Base-by-base conservation (phyloP, 495 filamentous ascomycete species). In the Penicillium cosmopolitanum region DNA sequence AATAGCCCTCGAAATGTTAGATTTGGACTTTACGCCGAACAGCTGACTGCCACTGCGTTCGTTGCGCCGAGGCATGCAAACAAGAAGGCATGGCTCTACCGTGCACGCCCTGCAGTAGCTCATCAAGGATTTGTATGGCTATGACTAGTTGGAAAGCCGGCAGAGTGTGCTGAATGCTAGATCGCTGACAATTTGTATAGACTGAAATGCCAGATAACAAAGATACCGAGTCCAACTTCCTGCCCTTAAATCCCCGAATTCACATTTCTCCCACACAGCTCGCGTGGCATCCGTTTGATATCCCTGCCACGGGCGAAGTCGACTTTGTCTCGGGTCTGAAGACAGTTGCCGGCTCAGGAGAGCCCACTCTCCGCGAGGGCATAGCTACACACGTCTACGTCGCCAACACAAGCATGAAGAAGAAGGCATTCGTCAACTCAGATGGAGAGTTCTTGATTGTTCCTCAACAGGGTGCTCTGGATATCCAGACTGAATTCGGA, bases 191-290 rank as follows among this genome's bases (percentile, higher is more conserved):
- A 33, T 31, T 1, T 33, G 8, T 2, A 50, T 47, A 77, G 83
- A 83, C 74, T 38, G 77, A 73, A 53, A 73, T 71, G 51, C 77
- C 73, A 57, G 82, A 80, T 57, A 82, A 82, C 65, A 56, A 65
- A 57, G 70, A 74, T 43, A 76, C 73, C 33, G 73, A 81, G 69
- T 75, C 71, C 21, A 77, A 72, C 62, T 83, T 83, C 60, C 61
- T 80, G 2, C 78, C 78, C 0, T 55, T 80, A 21, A 78, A 80
- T 59, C 76, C 77, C 7, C 81, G 78, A 57, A 79, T 90, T 21
- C 85, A 88, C 60, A 82, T 90, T 66, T 87, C 90, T 8, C 79
- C 79, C 33, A 80, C 78, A 1, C 77, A 80, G 58, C 70, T 80
- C 3, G 79, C 78, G 38, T 82, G 79, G 79, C 71, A 76, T 34